Base-by-base conservation (phyloP, 1,139 yeast species). In the Debaryomyces udenii region DNA sequence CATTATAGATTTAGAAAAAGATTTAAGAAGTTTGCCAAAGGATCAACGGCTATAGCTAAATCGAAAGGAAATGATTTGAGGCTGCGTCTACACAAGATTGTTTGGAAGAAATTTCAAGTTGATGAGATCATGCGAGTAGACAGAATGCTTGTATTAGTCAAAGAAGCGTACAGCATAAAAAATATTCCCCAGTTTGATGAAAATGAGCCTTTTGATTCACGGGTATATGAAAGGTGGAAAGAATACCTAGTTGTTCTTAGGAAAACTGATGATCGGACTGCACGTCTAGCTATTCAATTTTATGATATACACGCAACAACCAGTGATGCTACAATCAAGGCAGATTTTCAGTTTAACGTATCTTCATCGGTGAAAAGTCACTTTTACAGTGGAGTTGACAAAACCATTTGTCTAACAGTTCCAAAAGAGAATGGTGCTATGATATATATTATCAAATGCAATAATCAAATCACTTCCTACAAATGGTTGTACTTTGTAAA, bases 181-280 rank as follows among this genome's bases (percentile, higher is more conserved):
- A 38, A 40, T 6, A 44, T 55, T 2, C 33, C 45, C 3, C 35
- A 42, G 2, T 56, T 61, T 26, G 56, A 52, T 16, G 86, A 81
- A 44, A 63, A 64, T 11, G 83, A 76, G 41, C 65, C 75, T 1
- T 66, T 73, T 29, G 80, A 77, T 40, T 68, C 87, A 0, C 62
- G 83, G 37, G 70, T 86, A 2, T 48, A 70, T n/a, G 89, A 85
- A 44, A 65, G 88, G 35, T 88, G 96, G 93, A 78, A 75, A 44
- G 96, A 89, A 56, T 85, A 80, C 54, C 63, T 78, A 26, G 82
- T 84, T 1, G 86, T 84, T 3, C 79, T 84, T 0, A 65, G 93
- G 43, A 77, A 78, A 31, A 78, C 86, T 0, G 80, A 78, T 18
- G 63, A 70, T 42, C 40, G 54, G 0, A 65, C 61, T 2, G 62